These are phyloP conservation scores for Malus hybrid DNA, from an alignment of 331 rosid species.

Conservation along the genomic window DNA sequence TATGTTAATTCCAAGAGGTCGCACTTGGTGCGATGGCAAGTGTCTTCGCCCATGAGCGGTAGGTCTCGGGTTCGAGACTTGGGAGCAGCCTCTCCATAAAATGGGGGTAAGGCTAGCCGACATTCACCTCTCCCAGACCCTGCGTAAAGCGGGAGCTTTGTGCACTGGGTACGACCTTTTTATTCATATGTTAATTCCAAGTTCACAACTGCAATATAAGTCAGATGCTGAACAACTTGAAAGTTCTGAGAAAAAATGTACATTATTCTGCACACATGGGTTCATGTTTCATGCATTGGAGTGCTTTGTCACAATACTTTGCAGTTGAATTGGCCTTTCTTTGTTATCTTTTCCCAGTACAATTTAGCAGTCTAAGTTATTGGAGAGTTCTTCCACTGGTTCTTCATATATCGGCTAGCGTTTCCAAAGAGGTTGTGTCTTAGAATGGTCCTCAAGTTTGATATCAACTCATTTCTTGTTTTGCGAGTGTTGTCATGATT, in stretches of 20 bases:
- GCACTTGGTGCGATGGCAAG: no score
- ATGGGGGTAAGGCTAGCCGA: no score
- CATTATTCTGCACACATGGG: background rate
- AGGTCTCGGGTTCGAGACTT: no score
- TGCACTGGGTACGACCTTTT: no score
- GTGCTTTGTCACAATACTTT: background rate
- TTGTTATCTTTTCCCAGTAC: background rate
- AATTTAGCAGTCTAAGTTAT: background rate
- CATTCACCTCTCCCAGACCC: no score
- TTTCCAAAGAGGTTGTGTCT: background rate
- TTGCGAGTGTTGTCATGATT: background rate
- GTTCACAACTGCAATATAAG: background rate
- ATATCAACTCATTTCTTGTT: background rate
- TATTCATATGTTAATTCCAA: background rate
- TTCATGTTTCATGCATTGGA: background rate
- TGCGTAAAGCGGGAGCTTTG: no score
- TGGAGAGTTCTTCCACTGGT: background rate
- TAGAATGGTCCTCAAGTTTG: background rate
- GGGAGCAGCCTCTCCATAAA: no score
- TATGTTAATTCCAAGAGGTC: background rate
- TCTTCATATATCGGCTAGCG: background rate
- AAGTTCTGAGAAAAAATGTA: background rate
- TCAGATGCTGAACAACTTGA: background rate
- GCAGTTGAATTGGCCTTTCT: background rate
- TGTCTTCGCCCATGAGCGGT: no score